phyloP scores from a whole-genome alignment of 352 stramenopile genomes.

The Globisporangium ultimum region DNA sequence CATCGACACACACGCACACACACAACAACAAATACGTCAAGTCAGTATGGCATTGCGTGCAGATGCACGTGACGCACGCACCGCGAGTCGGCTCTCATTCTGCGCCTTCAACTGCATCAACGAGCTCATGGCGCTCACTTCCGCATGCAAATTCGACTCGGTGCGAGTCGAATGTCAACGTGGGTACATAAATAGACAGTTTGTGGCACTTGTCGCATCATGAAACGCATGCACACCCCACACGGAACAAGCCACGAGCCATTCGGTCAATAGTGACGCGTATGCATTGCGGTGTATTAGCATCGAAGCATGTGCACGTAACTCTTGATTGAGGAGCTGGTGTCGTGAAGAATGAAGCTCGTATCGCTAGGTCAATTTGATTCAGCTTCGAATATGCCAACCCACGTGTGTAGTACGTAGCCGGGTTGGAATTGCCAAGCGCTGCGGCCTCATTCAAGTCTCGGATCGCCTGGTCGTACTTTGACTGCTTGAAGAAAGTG shows the following conservation, averaged over 20 bases:
- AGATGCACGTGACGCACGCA: slow-evolving; percentile 15
- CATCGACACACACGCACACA: not conserved
- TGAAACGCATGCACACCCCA: no score
- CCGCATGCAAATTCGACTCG: no score
- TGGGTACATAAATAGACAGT: no score
- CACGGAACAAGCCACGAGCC: no score
- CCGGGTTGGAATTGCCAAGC: slow-evolving; percentile 39
- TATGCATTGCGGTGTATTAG: no score
- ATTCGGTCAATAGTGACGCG: no score
- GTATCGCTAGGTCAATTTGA: slow-evolving; percentile 70
- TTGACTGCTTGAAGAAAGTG: slow-evolving; percentile 77
- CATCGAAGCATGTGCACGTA: no score
- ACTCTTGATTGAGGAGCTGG: no score
- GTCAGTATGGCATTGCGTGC: no score
- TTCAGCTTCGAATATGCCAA: slow-evolving; percentile 67
- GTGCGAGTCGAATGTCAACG: no score
- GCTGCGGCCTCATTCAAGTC: slow-evolving; percentile 49
- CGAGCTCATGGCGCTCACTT: slow-evolving; percentile 52
- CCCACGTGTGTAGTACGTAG: slow-evolving; percentile 72
- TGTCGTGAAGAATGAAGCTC: slow-evolving; percentile 12
- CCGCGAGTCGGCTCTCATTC: slow-evolving; percentile 73
- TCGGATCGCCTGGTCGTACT: slow-evolving; percentile 48
- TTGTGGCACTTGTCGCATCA: no score
- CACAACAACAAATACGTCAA: not conserved
- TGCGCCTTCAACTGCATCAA: slow-evolving; percentile 81